phyloP scores from a whole-genome alignment of 768 basidiomycete species.

The Trametes punicea region DNA sequence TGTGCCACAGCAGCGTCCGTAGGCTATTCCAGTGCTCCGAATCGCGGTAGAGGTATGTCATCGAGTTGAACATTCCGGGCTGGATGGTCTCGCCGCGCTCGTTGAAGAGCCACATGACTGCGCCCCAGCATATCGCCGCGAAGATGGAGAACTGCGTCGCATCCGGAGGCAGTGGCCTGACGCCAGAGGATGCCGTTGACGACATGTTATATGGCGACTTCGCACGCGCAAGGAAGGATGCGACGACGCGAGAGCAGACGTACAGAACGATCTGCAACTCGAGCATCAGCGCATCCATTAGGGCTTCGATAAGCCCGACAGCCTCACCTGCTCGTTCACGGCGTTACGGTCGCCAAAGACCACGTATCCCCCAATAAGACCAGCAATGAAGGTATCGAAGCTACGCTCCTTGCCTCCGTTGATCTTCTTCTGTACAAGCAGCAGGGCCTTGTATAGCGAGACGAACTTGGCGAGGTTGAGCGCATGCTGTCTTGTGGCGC shows the following conservation, averaged over 20 bases:
- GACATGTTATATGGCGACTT: conserved; percentile 48
- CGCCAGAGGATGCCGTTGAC: conserved; percentile 39
- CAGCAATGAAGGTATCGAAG: conserved; percentile 88
- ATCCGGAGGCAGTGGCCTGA: conserved; percentile 80
- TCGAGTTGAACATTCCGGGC: conserved; percentile 94
- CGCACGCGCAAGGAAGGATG: conserved; percentile 87
- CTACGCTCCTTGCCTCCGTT: conserved; percentile 81
- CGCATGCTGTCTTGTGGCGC: conserved; percentile 87
- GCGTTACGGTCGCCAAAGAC: conserved; percentile 85
- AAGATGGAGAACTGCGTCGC: conserved; percentile 81
- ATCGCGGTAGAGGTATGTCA: conserved; percentile 94
- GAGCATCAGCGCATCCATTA: too few species aligned
- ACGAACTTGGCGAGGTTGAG: conserved; percentile 93
- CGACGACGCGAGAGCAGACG: conserved; percentile 87
- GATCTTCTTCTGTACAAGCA: conserved; percentile 77
- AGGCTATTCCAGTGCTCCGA: conserved; percentile 83
- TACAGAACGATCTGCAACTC: conserved; percentile 85
- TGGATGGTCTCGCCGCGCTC: conserved; percentile 88
- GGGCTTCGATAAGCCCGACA: too few species aligned
- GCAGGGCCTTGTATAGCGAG: conserved; percentile 81
- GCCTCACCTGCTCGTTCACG: conserved; percentile 84
- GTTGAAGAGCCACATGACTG: conserved; percentile 95
- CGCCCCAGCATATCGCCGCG: conserved; percentile 88
- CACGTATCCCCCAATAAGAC: conserved; percentile 86
- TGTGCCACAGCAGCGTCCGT: conserved; percentile 88